phyloP scores from a whole-genome alignment of 257 asterid genomes.

The Nicotiana obtusifolia region DNA sequence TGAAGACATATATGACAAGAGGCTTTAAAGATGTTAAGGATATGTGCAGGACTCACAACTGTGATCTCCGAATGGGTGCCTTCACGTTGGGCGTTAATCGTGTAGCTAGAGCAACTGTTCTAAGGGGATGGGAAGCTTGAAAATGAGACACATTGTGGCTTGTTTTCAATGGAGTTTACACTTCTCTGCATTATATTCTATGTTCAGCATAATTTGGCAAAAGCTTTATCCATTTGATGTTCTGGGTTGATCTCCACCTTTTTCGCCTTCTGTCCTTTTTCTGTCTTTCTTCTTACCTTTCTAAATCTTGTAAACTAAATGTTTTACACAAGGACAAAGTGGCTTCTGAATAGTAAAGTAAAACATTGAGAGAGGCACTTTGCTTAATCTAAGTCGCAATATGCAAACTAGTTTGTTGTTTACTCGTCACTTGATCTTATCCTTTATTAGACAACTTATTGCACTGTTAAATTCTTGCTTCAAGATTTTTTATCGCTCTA shows the following conservation, averaged over 20 bases:
- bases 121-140: conserved; percentile 95
- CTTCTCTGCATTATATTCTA: background rate
- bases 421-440: too few relatives aligned
- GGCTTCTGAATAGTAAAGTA: background rate
- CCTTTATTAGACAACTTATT: background rate
- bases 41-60: conserved; percentile 73
- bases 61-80: conserved; percentile 90
- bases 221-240: background rate
- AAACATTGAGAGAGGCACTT: background rate
- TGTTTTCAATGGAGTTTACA: too few relatives aligned
- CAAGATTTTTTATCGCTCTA: background rate
- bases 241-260: background rate
- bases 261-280: background rate
- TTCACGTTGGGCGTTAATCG: conserved; percentile 86
- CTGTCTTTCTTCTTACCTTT: too few relatives aligned
- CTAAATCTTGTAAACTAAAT: background rate
- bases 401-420: too few relatives aligned
- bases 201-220: background rate
- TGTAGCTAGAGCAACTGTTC: conserved; percentile 79
- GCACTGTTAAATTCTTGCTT: background rate
- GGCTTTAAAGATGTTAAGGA: conserved; percentile 67
- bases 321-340: background rate
- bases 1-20: conserved; percentile 68
- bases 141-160: background rate
- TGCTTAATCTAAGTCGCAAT: too few relatives aligned